Base-by-base conservation (phyloP, 768 basidiomycete species). In the Lactifluus pinguis region DNA sequence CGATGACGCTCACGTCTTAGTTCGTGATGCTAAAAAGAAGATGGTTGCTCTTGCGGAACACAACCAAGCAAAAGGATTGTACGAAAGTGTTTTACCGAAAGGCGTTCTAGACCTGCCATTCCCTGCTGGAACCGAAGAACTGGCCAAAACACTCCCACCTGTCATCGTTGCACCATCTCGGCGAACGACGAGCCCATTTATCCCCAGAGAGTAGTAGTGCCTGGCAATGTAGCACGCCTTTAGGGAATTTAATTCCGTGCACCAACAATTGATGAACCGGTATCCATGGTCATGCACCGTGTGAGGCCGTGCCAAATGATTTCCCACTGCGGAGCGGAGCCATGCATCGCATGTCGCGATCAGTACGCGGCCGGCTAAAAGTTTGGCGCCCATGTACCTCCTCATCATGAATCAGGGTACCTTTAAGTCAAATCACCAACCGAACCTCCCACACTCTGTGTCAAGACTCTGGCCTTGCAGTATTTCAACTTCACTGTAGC, bases 1-100 rank as follows among this genome's bases (percentile, higher is more conserved):
- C 9, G 93, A 97, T 67, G 86, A 94, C 66, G 87, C 89, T 0
- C 90, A 90, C 59, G 88, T 99, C 21, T 73, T 90, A 53, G 75
- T 99, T 49, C 80, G 82, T 10, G 97, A 99, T 71, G 87, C 94
- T 25, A 92, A 93, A 76, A 95, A 94, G 80, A 91, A 84, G 69
- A 77, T 92, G 76, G 69, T 74, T n/a, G 76, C 80, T 21, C 68
- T 82, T 39, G 80, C 85, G 4, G 77, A 74, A 57, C 82, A 83
- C 66, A 84, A 87, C 65, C 82, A 86, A 65, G 80, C 80, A 21
- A 84, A 86, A 67, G 87, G 87, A 15, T 71, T 86, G 65, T 83
- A 85, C 66, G 85, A 91, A 68, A 84, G 88, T 69, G 81, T 89
- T 52, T 74, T 94, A 4, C 89, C 91, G 5, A 89, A 85, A 68